A percentile compares a stretch with the other conserved stretches of the same genome.
Conservation (phyloP, 495 filamentous ascomycete genomes). For the Hypoxylon fuscum region DNA sequence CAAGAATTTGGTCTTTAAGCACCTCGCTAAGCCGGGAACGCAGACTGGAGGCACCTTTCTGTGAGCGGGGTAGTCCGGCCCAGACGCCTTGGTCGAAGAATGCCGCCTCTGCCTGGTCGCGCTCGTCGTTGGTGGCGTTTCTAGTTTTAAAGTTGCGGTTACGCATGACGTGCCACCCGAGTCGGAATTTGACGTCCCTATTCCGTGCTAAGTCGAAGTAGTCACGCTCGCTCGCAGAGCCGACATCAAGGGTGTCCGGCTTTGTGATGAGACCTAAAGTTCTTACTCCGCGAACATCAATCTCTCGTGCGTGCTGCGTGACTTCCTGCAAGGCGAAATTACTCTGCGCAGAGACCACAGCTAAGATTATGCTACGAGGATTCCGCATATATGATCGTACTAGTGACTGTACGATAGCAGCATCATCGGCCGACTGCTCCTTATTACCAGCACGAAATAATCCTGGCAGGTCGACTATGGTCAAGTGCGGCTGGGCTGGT, state of each 20-base stretch:
- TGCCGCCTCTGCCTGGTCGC: conserved; percentile 49
- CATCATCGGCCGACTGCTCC: conserved; percentile 57
- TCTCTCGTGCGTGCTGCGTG: conserved; percentile 75
- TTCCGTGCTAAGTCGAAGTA: conserved; percentile 68
- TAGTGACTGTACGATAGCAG: conserved; percentile 60
- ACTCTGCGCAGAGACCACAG: conserved; percentile 71
- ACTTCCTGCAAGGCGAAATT: conserved; percentile 70
- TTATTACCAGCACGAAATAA: conserved; percentile 66
- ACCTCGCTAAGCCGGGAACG: conserved; percentile 41
- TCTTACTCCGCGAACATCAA: conserved; percentile 76
- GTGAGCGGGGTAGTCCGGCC: conserved; percentile 40
- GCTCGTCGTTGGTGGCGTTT: conserved; percentile 45
- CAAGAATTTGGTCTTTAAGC: conserved; percentile 42
- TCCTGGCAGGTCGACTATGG: conserved; percentile 75
- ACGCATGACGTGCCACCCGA: conserved; percentile 77
- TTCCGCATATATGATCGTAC: conserved; percentile 69
- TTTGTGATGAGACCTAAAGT: conserved; percentile 90
- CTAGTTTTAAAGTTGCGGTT: conserved; percentile 66
- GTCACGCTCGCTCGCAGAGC: conserved; percentile 57
- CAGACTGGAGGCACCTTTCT: conserved; percentile 39
- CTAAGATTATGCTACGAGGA: conserved; percentile 68
- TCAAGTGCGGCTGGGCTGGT: conserved; percentile 70
- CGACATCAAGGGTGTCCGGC: conserved; percentile 68
- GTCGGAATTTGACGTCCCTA: conserved; percentile 65
- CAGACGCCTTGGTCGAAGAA: conserved; percentile 59